Evolutionary conservation across 371 early-diverging fungal genomes (phyloP).

Genomic region (Apophysomyces trapeziformis): DNA sequence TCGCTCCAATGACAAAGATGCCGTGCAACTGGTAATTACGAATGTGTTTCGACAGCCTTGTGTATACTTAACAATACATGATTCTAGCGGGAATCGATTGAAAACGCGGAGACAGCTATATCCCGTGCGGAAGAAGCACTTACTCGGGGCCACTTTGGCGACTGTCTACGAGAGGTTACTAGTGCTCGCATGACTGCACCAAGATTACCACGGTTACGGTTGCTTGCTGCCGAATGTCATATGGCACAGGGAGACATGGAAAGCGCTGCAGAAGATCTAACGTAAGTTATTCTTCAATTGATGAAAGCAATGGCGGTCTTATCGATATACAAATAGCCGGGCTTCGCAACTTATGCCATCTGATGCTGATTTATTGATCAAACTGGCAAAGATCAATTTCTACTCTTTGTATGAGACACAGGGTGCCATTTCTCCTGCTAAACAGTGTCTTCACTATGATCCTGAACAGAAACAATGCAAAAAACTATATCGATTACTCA

Average conservation of each 20-base stretch:
- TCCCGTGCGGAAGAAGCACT: constrained; percentile 48
- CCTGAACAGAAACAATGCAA: constrained; percentile 92
- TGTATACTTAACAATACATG: background rate
- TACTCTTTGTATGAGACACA: constrained; percentile 71
- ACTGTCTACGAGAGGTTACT: constrained; percentile 65
- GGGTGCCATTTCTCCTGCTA: constrained; percentile 71
- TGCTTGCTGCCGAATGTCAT: constrained; percentile 77
- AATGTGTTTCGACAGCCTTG: background rate
- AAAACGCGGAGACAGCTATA: constrained; percentile 44
- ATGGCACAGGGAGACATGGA: constrained; percentile 75
- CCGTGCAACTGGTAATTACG: constrained; percentile 35
- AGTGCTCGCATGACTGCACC: constrained; percentile 64
- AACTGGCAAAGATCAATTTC: constrained; percentile 78
- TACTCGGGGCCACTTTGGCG: constrained; percentile 52
- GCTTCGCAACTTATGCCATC: constrained; percentile 72
- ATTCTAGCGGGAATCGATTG: constrained; percentile 48
- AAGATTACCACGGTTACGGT: constrained; percentile 58
- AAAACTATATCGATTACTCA: constrained; percentile 68
- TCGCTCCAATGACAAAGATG: constrained; percentile 47
- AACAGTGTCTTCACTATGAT: constrained; percentile 87
- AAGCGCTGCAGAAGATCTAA: constrained; percentile 82
- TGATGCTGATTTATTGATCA: constrained; percentile 60
- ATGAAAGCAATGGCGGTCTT: background rate
- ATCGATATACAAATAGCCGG: constrained; percentile 47
- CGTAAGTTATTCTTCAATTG: constrained; percentile 42